Evolutionary conservation across 75 land plant genomes (phyloP).

Genomic region (Azolla pinnata): DNA sequence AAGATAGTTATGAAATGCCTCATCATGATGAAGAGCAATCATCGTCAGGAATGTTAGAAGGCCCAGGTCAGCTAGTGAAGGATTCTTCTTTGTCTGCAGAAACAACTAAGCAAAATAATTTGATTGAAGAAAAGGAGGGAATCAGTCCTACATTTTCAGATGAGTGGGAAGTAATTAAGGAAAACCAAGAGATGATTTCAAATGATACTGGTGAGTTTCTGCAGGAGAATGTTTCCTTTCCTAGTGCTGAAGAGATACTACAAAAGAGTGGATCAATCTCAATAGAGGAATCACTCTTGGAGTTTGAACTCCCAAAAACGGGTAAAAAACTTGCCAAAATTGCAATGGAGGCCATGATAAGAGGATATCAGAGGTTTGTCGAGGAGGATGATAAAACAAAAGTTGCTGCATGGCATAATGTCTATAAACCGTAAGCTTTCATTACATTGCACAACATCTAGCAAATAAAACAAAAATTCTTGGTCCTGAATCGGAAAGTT

Average conservation of each 20-base stretch:
- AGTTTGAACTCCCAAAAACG: slow-evolving; percentile 19
- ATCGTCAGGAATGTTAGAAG: neutral
- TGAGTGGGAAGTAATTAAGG: slow-evolving; percentile 20
- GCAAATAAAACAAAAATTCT: no score
- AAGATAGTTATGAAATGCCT: neutral
- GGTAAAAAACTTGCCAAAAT: slow-evolving; percentile 46
- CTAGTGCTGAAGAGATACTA: neutral
- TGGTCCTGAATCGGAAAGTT: neutral
- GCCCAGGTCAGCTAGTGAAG: neutral
- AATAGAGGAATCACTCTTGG: slow-evolving; percentile 14
- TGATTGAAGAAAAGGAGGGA: slow-evolving; percentile 3
- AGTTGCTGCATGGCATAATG: slow-evolving; percentile 98
- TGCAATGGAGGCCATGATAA: slow-evolving; percentile 82
- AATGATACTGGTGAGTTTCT: slow-evolving; percentile 7
- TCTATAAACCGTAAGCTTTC: slow-evolving; percentile 66
- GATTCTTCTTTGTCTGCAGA: neutral
- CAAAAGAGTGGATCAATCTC: neutral
- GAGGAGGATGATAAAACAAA: slow-evolving; percentile 43
- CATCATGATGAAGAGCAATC: neutral
- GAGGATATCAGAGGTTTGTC: slow-evolving; percentile 48
- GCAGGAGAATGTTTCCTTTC: neutral
- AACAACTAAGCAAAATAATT: no score
- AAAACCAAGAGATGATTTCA: slow-evolving; percentile 3
- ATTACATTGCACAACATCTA: no score
- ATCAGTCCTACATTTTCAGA: neutral